A percentile compares a stretch with the other conserved stretches of the same genome.
Conservation (phyloP, 2,329 filamentous ascomycete species). For the Furcasterigmium sp. region DNA sequence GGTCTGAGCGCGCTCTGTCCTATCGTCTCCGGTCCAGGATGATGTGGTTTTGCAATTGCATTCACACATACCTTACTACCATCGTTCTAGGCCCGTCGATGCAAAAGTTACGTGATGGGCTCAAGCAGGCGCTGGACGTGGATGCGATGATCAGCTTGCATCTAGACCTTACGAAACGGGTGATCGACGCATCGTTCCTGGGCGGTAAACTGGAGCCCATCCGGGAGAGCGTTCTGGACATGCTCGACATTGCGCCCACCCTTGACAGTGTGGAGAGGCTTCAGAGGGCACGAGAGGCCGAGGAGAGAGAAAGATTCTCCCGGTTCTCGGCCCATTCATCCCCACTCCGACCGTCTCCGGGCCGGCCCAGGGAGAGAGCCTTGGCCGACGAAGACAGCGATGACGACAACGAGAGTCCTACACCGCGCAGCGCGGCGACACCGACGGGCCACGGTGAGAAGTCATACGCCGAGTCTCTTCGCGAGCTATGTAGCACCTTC, state of each 20-base stretch:
- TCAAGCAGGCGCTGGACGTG: constrained; percentile 63
- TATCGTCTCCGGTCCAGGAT: constrained; percentile 63
- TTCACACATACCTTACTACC: constrained; percentile 72
- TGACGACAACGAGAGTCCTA: constrained; percentile 24
- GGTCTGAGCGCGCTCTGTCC: constrained; percentile 40
- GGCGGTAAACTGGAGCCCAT: constrained; percentile 65
- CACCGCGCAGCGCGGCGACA: constrained; percentile 11
- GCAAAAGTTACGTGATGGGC: constrained; percentile 46
- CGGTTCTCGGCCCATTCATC: constrained; percentile 30
- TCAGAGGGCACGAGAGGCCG: constrained; percentile 29
- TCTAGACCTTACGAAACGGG: constrained; percentile 51
- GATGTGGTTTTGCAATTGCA: constrained; percentile 69
- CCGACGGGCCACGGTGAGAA: constrained; percentile 13
- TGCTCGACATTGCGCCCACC: constrained; percentile 69
- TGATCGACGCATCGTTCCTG: constrained; percentile 66
- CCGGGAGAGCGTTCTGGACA: constrained; percentile 63
- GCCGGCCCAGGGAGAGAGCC: constrained; percentile 6
- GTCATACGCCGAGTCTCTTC: constrained; percentile 47
- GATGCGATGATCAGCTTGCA: constrained; percentile 77
- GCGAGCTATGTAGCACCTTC: constrained; percentile 56
- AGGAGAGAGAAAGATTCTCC: constrained; percentile 32
- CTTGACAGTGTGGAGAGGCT: constrained; percentile 56
- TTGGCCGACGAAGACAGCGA: constrained; percentile 21
- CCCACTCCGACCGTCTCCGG: constrained; percentile 19
- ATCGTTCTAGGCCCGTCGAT: constrained; percentile 63